Base-by-base conservation (phyloP, 2,329 filamentous ascomycete genomes). In the Sphaerostilbella broomeana region DNA sequence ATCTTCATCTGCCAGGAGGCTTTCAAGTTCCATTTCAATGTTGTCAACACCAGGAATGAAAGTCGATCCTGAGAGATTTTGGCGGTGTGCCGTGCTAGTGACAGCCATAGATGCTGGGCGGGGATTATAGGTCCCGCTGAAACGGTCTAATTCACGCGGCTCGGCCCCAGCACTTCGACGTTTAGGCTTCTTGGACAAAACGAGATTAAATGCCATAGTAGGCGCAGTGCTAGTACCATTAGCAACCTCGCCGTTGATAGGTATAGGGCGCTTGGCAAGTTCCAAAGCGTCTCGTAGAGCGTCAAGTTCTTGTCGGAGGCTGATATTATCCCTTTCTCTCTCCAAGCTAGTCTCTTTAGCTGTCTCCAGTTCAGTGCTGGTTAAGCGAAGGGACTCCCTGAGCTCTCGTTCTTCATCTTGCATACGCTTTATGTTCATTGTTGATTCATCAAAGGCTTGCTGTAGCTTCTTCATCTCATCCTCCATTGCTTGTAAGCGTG, bases 171-270 rank as follows among this genome's bases (percentile, higher is more conserved):
- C 89, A 61, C 90, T 97, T 50, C 92, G 79, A 56, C 92, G 77
- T 73, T 97, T 95, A 28, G 89, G 87, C 68, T 95, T 95, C 79
- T 97, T 97, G 35, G 87, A 90, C 2, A 90, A 86, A 18, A 98
- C 92, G 22, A 98, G 73, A 62, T 97, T 98, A 73, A 98, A 95
- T 20, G 75, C 68, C 38, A 75, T 70, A 27, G 77, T 65, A 35
- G 77, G 69, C 13, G 67, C 60, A 8, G 52, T 47, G 29, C 57
- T 54, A 16, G 53, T 51, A 15, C 66, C 65, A 36, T 68, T 69
- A 21, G 57, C 49, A 16, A 59, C 45, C 12, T 72, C 68, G 41
- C 86, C 86, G 53, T 88, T 88, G 52, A 83, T 68, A 8, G 89
- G 85, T 20, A 75, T 80, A 30, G 77, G 77, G 54, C 86, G 79